Base-by-base conservation (phyloP, 2,329 filamentous ascomycete species). In the Dendrostoma leiphaemia region DNA sequence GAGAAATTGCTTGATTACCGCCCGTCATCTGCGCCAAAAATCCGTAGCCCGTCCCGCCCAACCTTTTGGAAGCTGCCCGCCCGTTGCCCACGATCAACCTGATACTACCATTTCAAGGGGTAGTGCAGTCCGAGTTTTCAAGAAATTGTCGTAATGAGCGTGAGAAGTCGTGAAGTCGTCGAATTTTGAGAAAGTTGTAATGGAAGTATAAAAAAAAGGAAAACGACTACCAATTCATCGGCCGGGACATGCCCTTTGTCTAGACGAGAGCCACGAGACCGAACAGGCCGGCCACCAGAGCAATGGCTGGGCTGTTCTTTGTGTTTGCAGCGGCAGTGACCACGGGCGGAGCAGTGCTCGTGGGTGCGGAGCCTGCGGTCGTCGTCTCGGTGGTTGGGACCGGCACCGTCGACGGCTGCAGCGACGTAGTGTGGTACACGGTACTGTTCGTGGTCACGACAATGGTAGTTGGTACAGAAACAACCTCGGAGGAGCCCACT, bases 251-350 rank as follows among this genome's bases (percentile, higher is more conserved):
- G n/a, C n/a, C n/a, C n/a, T n/a, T n/a, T n/a, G 31, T 34, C 61
- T 65, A 75, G 57, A 74, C 56, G 21, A 76, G 64, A 40, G 67
- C 72, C 24, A 74, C 48, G 13, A 66, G 69, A 38, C 71, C 74
- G 15, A 70, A 41, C 19, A 75, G 23, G 46, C 71, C 74, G 23
- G 69, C 73, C 47, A 74, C 53, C 6, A 73, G 59, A 44, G 71
- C 74, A 23, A 67, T 59, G 2, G 61, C 68, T 6, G 70, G 68
- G 7, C 66, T 68, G 28, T 64, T 64, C 58, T 70, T 68, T 29
- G 64, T 60, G 57, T 65, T 60, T 29, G 68, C 67, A 55, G 62
- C 64, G 50, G 61, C 65, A 7, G 67, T 64, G n/a, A 68, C 58
- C 2, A 61, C 59, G 3, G 65, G 60, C 6, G 65, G 34, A n/a